These are phyloP conservation scores for Aspergillus ostianus DNA, from an alignment of 495 filamentous ascomycete genomes.

Conservation along the genomic window DNA sequence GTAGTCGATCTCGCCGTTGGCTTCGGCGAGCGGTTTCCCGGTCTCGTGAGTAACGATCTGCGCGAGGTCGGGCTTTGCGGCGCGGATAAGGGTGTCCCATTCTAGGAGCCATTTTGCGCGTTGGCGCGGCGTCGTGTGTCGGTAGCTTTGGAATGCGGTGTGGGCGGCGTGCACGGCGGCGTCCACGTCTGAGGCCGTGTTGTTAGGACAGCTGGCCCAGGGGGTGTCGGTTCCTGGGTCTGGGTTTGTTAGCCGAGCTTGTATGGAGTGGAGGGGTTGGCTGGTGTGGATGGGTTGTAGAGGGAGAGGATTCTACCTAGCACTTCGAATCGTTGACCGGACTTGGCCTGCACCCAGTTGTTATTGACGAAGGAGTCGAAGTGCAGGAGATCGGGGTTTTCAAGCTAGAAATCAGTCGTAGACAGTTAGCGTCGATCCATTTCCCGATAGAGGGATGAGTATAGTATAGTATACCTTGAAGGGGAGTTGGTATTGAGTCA, in stretches of 20 bases:
- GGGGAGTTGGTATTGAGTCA: constrained; percentile 40
- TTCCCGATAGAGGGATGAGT: too few species aligned
- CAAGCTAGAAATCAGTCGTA: constrained; percentile 38
- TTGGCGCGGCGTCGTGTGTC: constrained; percentile 56
- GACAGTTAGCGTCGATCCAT: neutral
- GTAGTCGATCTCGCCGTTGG: constrained; percentile 60
- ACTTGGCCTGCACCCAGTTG: constrained; percentile 61
- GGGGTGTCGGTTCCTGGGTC: constrained; percentile 65
- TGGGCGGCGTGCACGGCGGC: constrained; percentile 58
- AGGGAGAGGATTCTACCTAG: constrained; percentile 43
- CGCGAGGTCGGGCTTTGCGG: constrained; percentile 54
- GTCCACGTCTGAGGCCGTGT: constrained; percentile 59
- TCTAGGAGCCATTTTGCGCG: constrained; percentile 63
- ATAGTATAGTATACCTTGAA: constrained; percentile 33
- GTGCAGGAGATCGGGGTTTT: constrained; percentile 57
- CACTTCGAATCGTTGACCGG: constrained; percentile 64
- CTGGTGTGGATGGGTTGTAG: neutral
- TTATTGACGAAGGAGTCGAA: constrained; percentile 60
- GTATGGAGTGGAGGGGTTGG: constrained; percentile 6
- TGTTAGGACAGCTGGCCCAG: constrained; percentile 64
- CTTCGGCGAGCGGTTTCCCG: constrained; percentile 60
- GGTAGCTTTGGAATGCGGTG: constrained; percentile 59
- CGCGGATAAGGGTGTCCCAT: constrained; percentile 54
- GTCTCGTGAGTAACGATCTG: constrained; percentile 61
- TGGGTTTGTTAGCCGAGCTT: constrained; percentile 16